Percentiles rank a stretch among this genome's conserved stretches.
These are phyloP conservation scores for Bisporella sp. DNA, from an alignment of 2,329 filamentous ascomycete species.

Conservation along the genomic window DNA sequence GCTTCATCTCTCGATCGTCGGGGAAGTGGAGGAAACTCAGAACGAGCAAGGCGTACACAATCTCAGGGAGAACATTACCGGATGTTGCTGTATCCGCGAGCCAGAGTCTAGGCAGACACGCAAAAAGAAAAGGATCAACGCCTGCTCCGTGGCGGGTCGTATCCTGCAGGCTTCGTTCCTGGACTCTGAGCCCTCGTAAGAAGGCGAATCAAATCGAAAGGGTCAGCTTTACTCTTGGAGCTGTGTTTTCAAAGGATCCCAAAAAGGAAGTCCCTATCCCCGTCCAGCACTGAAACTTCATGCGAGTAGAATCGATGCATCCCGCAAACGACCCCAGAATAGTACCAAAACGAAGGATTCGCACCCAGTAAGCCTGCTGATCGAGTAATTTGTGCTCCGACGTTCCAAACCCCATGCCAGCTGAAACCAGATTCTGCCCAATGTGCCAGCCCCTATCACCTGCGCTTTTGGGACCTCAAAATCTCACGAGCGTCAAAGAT, in stretches of 20 bases:
- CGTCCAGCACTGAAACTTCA: not conserved
- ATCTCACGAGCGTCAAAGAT: not conserved
- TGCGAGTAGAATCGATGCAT: not conserved
- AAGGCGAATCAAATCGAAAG: conserved; percentile 1
- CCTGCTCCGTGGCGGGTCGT: not conserved
- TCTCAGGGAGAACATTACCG: not conserved
- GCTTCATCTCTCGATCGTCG: conserved; percentile 1
- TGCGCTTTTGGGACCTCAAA: conserved; percentile 1
- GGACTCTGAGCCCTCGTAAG: not conserved
- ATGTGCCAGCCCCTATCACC: not conserved
- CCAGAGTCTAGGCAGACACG: not conserved
- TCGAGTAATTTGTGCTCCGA: not conserved
- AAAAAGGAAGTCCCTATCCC: not conserved
- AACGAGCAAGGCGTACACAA: not conserved
- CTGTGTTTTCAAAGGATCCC: not conserved
- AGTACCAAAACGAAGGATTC: not conserved
- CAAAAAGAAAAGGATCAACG: not conserved
- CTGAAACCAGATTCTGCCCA: conserved; percentile 1
- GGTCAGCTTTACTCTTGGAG: not conserved
- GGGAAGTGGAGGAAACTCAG: not conserved
- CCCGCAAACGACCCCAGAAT: not conserved
- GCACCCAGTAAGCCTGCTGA: not conserved
- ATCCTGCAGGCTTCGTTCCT: not conserved
- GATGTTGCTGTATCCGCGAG: not conserved
- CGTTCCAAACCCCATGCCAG: not conserved